Base-by-base conservation (phyloP, 176 grass and related monocot genomes). In the Carex myosuroides region DNA sequence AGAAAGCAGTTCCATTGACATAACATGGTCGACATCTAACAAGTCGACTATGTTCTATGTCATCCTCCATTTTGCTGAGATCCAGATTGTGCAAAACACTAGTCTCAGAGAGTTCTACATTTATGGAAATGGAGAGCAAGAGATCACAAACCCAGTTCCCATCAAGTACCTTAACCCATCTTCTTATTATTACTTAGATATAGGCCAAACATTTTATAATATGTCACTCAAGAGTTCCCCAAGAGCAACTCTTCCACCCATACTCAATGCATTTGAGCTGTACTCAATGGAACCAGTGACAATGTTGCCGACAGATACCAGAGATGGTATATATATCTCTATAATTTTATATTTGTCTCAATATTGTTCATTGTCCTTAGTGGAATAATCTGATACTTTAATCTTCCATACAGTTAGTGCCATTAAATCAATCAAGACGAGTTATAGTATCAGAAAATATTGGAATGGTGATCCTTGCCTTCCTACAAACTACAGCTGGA, bases 401-500 rank as follows among this genome's bases (percentile, higher is more conserved):
- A 80, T 16, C 39, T 63, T 81, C 22, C 6, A 26, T 63, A 79
- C 85, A 17, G 86, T 92, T 79, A 79, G 61, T 30, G 4, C 78
- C 9, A 85, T 89, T n/a, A 26, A 59, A 12, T 39, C 79, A 20
- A 81, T 81, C 32, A 81, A 81, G 58, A n/a, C 56, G 6, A 37
- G 21, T 42, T 81, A 81, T 48, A 13, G 18, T 42, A 42, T 81
- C 16, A 81, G 4, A 26, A 81, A 81, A 61, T 58, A 39, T 16
- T 81, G 79, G 79, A 81, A 10, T 64, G 79, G 79, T 62, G 79
- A 81, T 81, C 79, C 79, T 39, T 81, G 79, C 26, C 21, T 81
- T 32, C 58, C 79, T 13, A 26, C 3, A 81, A 63, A 5, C 17
- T 7, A 64, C 3, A 63, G 33, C 48, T 81, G 79, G 79, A 24